Evolutionary conservation across 2,329 filamentous ascomycete genomes (phyloP).

Genomic region (Akanthomyces lecanii): DNA sequence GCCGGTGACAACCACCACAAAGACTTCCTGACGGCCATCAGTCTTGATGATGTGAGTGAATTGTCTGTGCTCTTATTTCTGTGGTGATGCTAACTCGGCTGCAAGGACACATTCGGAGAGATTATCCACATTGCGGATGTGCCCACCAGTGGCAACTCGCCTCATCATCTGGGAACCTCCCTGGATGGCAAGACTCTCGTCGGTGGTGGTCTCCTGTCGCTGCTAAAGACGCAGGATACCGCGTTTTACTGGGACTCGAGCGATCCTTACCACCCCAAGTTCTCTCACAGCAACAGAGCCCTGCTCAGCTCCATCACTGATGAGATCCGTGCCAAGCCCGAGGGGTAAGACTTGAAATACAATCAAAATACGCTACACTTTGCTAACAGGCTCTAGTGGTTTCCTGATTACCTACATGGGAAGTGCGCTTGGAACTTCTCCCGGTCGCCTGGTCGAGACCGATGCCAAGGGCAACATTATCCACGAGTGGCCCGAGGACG

Average conservation of each 20-base stretch:
- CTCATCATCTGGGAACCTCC: conserved; percentile 54
- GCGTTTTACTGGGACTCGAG: conserved; percentile 59
- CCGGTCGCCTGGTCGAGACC: conserved; percentile 58
- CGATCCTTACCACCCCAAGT: conserved; percentile 55
- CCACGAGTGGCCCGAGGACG: conserved; percentile 58
- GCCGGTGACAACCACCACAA: conserved; percentile 57
- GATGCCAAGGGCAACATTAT: conserved; percentile 57
- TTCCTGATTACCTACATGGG: conserved; percentile 62
- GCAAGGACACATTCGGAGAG: conserved; percentile 54
- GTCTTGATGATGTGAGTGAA: conserved; percentile 49
- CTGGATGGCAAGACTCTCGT: conserved; percentile 54
- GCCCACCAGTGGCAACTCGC: conserved; percentile 54
- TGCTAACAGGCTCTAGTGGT: conserved; percentile 30
- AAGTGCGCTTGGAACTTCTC: conserved; percentile 53
- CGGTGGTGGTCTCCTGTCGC: conserved; percentile 54
- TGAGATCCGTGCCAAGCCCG: conserved; percentile 60
- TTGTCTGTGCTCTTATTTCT: neutral
- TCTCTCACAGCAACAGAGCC: conserved; percentile 57
- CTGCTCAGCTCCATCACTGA: conserved; percentile 56
- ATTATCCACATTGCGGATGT: conserved; percentile 56
- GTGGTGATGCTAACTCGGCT: neutral
- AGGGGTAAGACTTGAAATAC: conserved; percentile 36
- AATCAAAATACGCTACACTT: neutral
- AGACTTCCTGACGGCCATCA: conserved; percentile 55
- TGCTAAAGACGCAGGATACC: conserved; percentile 58